Percentiles rank a stretch among this genome's conserved stretches.
phyloP scores from a whole-genome alignment of 345 rosid genomes.

The Syzygium grande region DNA sequence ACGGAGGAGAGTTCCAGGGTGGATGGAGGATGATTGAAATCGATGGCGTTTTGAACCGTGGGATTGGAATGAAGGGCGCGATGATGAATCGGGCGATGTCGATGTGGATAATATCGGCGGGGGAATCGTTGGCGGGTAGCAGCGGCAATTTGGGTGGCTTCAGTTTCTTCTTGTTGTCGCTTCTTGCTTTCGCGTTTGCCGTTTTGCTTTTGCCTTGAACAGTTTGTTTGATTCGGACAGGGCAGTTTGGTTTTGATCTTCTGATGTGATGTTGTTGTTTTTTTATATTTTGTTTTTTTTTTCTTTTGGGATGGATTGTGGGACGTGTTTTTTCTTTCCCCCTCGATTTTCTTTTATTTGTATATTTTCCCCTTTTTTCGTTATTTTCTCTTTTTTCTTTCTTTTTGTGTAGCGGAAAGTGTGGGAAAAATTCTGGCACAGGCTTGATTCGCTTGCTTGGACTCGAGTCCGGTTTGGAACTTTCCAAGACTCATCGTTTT shows the following conservation, averaged over 20 bases:
- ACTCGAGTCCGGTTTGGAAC: neutral
- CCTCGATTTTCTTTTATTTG: neutral
- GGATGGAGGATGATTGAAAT: neutral
- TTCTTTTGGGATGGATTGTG: neutral
- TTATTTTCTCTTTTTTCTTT: neutral
- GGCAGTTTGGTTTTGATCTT: neutral
- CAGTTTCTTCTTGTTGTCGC: neutral
- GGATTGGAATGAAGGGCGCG: neutral
- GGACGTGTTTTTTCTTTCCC: rapidly evolving
- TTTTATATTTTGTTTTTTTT: too few species aligned
- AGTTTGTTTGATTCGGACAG: neutral
- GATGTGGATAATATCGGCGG: neutral
- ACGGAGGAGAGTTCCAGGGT: neutral
- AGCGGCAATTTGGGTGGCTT: neutral
- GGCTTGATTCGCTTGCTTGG: neutral
- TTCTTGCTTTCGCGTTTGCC: neutral
- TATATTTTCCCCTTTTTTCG: neutral
- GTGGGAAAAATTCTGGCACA: neutral
- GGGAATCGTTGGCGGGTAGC: neutral
- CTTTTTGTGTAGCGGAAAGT: neutral
- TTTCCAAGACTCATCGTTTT: neutral
- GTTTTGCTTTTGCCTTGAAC: neutral
- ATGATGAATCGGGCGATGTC: neutral
- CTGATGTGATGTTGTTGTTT: neutral
- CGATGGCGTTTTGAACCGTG: neutral